Evolutionary conservation across 805 yeast genomes (phyloP), one percentile per base, ranked within the genome.

Genomic region (Cyberlindnera amylophila): DNA sequence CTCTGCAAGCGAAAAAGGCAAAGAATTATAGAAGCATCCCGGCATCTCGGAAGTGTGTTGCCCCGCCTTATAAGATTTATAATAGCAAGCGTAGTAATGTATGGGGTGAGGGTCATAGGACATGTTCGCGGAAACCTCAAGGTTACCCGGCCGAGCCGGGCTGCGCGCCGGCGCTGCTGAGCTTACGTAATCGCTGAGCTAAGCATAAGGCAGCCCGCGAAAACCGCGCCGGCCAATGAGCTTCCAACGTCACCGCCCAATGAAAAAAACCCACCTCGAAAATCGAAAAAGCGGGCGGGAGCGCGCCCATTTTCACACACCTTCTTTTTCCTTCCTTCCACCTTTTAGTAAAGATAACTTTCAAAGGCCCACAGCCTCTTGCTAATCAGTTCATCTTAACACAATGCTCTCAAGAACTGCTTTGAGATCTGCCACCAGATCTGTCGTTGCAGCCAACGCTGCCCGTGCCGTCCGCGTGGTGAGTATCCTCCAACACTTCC

Each of bases 391-490:
- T 39, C 44, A 33, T 32, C 41, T 30, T 34, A 27, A 24, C 32
- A 48, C 51, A 65, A 84, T 85, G 93, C 83, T 85, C 75, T 82
- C 90, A 66, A 88, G 93, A 79, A 79, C 89, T 70, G 78, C 81
- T 72, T 75, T 83, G 69, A 86, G 90, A 75, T 78, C 86, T 66
- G 88, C 88, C 67, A 77, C 86, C 67, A 84, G 87, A 75, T 75
- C 87, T 64, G 83, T 82, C 64, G 73, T 82, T 65, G 74, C 75
- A 58, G 72, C 72, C 58, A 72, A 72, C 65, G 63, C 70, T 59
- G 71, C 71, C 46, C 62, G 62, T 46, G 56, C 61, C 51, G 55
- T 51, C 62, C 58, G 62, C 44, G 61, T 58, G 49, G 76, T 71
- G 67, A 62, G 77, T 71, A 58, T 16, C 18, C 12, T n/a, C n/a